These are phyloP conservation scores for Silene conica DNA, from an alignment of 148 eudicot species.

Conservation along the genomic window DNA sequence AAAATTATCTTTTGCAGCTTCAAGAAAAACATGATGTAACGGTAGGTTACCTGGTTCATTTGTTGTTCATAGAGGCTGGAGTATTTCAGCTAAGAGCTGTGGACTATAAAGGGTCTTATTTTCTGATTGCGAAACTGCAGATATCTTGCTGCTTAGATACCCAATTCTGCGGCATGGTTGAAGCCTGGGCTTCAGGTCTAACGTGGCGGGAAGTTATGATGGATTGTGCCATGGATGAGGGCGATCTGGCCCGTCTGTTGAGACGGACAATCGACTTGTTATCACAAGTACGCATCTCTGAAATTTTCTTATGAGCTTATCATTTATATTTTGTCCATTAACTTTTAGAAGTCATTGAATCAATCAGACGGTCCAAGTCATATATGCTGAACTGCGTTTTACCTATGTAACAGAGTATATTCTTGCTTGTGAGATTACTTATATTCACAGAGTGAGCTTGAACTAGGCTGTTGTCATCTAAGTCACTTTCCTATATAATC, in stretches of 20 bases:
- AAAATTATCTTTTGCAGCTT: slow-evolving; percentile 61
- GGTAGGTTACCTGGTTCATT: slow-evolving; percentile 35
- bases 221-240: slow-evolving; percentile 99
- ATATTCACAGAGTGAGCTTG: neutral
- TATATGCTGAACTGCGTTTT: too few species aligned
- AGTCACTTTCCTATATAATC: neutral
- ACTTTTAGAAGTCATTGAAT: neutral
- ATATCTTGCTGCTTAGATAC: slow-evolving; percentile 93
- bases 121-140: slow-evolving; percentile 36
- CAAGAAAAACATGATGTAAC: slow-evolving; percentile 84
- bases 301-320: neutral
- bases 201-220: slow-evolving; percentile 98
- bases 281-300: slow-evolving; percentile 57
- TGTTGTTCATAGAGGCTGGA: neutral
- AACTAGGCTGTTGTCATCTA: neutral
- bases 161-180: slow-evolving; percentile 96
- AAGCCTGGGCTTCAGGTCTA: slow-evolving; percentile 99
- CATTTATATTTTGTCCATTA: neutral
- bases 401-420: neutral
- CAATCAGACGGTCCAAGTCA: neutral
- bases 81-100: neutral
- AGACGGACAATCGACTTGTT: slow-evolving; percentile 81
- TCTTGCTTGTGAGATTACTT: neutral
- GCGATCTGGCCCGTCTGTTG: slow-evolving; percentile 90
- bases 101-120: slow-evolving; percentile 7